phyloP scores from a whole-genome alignment of 768 basidiomycete genomes.

The Rhizopogon sp. region DNA sequence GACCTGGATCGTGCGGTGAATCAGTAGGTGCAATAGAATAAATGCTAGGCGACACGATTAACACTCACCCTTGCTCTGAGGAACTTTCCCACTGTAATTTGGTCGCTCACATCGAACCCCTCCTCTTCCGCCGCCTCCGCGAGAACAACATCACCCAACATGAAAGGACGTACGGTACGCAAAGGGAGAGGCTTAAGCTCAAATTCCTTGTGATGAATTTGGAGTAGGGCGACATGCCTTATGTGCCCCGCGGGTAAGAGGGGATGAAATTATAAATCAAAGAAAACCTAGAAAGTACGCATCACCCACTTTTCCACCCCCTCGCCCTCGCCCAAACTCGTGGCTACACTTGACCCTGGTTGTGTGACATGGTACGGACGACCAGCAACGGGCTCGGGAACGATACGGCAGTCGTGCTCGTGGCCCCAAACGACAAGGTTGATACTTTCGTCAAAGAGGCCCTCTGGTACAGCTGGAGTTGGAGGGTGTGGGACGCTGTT shows the following conservation, averaged over 20 bases:
- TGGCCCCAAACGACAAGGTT: constrained; percentile 98
- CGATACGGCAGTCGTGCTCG: constrained; percentile 94
- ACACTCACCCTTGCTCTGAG: constrained; percentile 60
- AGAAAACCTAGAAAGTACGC: background rate
- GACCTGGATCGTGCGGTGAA: constrained; percentile 45
- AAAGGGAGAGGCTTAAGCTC: constrained; percentile 81
- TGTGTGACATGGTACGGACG: constrained; percentile 91
- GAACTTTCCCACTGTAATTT: constrained; percentile 78
- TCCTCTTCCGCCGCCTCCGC: constrained; percentile 76
- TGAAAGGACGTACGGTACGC: constrained; percentile 91
- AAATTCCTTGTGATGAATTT: constrained; percentile 86
- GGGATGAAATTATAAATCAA: background rate
- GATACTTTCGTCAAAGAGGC: constrained; percentile 94
- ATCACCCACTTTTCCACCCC: constrained; percentile 73
- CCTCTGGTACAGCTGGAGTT: constrained; percentile 91
- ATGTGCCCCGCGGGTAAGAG: background rate
- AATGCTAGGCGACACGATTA: background rate
- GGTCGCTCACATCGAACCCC: constrained; percentile 71
- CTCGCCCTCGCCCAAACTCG: constrained; percentile 91
- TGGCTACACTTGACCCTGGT: constrained; percentile 94
- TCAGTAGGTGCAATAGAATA: background rate
- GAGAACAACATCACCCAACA: constrained; percentile 76
- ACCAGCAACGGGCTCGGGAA: constrained; percentile 86
- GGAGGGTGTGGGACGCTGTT: constrained; percentile 89
- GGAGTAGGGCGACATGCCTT: constrained; percentile 88